A percentile compares a stretch with the other conserved stretches of the same genome.
Evolutionary conservation across 1,139 yeast species (phyloP).

Genomic region (Yamadazyma triangularis): DNA sequence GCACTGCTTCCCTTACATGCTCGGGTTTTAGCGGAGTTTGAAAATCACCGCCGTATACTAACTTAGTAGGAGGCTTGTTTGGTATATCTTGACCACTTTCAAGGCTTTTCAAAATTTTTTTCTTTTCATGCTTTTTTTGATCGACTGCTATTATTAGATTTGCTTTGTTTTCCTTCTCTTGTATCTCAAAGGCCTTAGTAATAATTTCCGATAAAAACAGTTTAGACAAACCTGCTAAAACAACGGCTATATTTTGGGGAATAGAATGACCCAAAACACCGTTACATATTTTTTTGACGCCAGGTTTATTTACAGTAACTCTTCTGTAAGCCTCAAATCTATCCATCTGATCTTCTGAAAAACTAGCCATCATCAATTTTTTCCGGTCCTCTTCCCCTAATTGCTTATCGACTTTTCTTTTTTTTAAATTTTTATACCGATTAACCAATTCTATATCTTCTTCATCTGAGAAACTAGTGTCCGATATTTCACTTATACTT

Average conservation of each 20-base stretch:
- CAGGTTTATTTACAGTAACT: conserved; percentile 73
- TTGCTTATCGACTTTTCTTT: conserved; percentile 17
- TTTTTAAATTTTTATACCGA: conserved; percentile 25
- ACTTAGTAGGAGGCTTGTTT: conserved; percentile 18
- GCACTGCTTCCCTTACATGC: conserved; percentile 86
- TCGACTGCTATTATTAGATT: conserved; percentile 34
- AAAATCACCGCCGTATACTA: conserved; percentile 39
- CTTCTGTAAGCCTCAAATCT: conserved; percentile 85
- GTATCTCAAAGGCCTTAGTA: conserved; percentile 72
- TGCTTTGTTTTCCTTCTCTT: conserved; percentile 49
- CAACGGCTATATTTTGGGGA: conserved; percentile 78
- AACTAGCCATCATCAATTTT: conserved; percentile 63
- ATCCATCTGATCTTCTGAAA: conserved; percentile 81
- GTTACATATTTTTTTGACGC: conserved; percentile 78
- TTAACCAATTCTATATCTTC: conserved; percentile 35
- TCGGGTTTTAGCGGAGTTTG: conserved; percentile 71
- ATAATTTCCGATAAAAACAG: conserved; percentile 85
- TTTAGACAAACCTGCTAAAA: conserved; percentile 83
- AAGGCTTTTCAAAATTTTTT: conserved; percentile 22
- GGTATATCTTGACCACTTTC: conserved; percentile 28
- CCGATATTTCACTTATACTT: conserved; percentile 11
- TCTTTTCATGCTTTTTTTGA: conserved; percentile 30
- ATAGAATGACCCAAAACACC: conserved; percentile 77
- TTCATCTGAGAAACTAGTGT: conserved; percentile 27
- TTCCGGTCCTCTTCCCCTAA: conserved; percentile 49